Evolutionary conservation across 2,329 filamentous ascomycete genomes (phyloP), one percentile per base, ranked within the genome.

Genomic region (Fusarium sambucinum): DNA sequence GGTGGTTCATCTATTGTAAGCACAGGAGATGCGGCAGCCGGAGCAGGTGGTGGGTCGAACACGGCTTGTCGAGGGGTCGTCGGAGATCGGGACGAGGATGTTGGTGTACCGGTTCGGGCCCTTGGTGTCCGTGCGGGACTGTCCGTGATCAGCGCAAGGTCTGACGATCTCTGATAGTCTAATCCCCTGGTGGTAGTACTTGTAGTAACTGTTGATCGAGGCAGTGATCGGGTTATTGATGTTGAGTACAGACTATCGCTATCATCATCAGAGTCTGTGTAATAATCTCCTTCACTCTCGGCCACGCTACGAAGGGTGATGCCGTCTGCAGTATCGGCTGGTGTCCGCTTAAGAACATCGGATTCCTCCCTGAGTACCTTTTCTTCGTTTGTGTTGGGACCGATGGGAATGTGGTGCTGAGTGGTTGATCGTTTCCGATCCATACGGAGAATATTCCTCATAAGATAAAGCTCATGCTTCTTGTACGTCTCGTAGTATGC

Each of bases 401-500:
- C 73, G 5, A 75, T 59, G 1, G 74, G 68, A 13, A 73, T 60
- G 5, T 71, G 66, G 3, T 68, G 69, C 6, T 59, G 66, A 25
- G 53, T 32, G 9, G 58, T 66, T 6, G 61, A 61, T 32, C 74
- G 65, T 27, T 72, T 67, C 1, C 72, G 61, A 32, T 72, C 76
- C 25, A 74, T 75, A 10, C 77, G 77, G 0, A 80, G 68, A 5
- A 80, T 77, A 12, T 75, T 78, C 5, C 75, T 75, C 75, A 80
- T 76, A 13, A 85, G 70, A 13, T 64, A 68, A 4, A 80, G 74
- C 67, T 85, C 81, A 55, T 85, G 78, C 41, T 76, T 76, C 72
- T 83, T 81, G 55, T 82, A 85, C 4, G 80, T 80, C 9, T 76
- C 75, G 38, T 84, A 85, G 63, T 83, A 84, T 6, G 71, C 73